These are phyloP conservation scores for Leccinum subgranulosum DNA, from an alignment of 768 basidiomycete genomes.

Conservation along the genomic window DNA sequence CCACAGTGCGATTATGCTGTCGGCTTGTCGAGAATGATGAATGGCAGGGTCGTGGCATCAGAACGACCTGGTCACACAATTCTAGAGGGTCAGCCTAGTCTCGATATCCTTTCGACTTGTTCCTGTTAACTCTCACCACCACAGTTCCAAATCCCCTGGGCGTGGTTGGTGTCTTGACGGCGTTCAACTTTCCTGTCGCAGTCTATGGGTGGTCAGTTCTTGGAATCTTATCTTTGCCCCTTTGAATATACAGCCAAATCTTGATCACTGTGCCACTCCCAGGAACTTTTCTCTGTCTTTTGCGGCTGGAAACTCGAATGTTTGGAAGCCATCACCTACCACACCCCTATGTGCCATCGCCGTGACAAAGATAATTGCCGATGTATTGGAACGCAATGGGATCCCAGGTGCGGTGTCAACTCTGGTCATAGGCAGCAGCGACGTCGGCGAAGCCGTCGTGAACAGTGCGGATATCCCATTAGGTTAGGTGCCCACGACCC, in stretches of 20 bases:
- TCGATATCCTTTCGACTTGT: not conserved
- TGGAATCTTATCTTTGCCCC: not conserved
- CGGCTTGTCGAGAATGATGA: conserved; percentile 92
- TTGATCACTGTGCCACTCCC: conserved; percentile 7
- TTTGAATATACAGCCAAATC: conserved; percentile 4
- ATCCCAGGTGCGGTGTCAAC: conserved; percentile 82
- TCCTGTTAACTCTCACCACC: conserved; percentile 14
- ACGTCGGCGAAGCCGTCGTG: conserved; percentile 76
- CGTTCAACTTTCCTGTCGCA: conserved; percentile 96
- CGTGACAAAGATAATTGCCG: conserved; percentile 77
- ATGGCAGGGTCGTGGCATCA: conserved; percentile 81
- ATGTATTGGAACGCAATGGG: conserved; percentile 77
- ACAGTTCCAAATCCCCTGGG: conserved; percentile 89
- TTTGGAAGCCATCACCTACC: conserved; percentile 93
- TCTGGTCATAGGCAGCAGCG: conserved; percentile 80
- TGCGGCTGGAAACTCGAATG: conserved; percentile 86
- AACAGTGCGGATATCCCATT: conserved; percentile 74
- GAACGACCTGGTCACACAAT: conserved; percentile 91
- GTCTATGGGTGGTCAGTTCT: conserved; percentile 79
- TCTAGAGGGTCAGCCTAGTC: conserved; percentile 61
- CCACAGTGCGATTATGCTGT: conserved; percentile 89
- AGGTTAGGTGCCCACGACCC: conserved; percentile 41
- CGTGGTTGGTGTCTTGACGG: conserved; percentile 72
- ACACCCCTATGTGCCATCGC: conserved; percentile 92
- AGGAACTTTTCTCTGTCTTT: conserved; percentile 92